phyloP scores from a whole-genome alignment of 345 rosid species.

The Arabidopsis thaliana region DNA sequence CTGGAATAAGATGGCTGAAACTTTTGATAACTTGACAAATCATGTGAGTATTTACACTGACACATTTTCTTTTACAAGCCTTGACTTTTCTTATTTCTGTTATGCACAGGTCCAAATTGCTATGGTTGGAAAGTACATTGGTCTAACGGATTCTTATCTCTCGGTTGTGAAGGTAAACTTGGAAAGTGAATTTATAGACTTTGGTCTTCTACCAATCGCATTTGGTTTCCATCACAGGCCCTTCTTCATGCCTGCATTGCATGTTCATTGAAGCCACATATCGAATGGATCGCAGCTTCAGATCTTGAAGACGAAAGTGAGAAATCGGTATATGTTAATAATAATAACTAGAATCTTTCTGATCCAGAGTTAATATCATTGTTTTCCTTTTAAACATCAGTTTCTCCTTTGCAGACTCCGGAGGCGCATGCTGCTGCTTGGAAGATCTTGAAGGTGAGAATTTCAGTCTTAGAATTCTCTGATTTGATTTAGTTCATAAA shows the following conservation, averaged over 20 bases:
- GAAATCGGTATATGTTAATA: slow-evolving; percentile 52
- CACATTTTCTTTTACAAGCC: slow-evolving; percentile 26
- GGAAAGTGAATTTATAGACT: neutral
- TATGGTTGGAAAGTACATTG: slow-evolving; percentile 96
- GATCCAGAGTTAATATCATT: slow-evolving; percentile 17
- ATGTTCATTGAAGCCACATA: slow-evolving; percentile 78
- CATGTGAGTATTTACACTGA: slow-evolving; percentile 56
- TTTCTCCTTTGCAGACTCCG: slow-evolving; percentile 64
- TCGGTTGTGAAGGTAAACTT: slow-evolving; percentile 83
- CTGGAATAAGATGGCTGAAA: slow-evolving; percentile 87
- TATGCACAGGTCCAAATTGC: slow-evolving; percentile 84
- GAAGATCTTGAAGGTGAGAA: slow-evolving; percentile 77
- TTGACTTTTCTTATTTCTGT: slow-evolving; percentile 38
- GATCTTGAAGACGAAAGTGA: slow-evolving; percentile 93
- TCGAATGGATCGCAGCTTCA: slow-evolving; percentile 97
- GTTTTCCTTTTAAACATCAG: slow-evolving; percentile 19
- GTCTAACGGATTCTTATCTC: slow-evolving; percentile 91
- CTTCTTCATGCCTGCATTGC: slow-evolving; percentile 96
- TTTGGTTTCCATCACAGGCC: slow-evolving; percentile 60
- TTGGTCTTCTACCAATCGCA: slow-evolving; percentile 19
- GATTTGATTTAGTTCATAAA: slow-evolving; percentile 6
- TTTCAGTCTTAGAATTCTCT: slow-evolving; percentile 17
- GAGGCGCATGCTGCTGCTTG: slow-evolving; percentile 88
- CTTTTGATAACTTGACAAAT: slow-evolving; percentile 60
- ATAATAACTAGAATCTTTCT: slow-evolving; percentile 1